Percentiles rank a stretch among this genome's conserved stretches.
These are phyloP conservation scores for Pseudonitzschia delicatissima DNA, from an alignment of 108 stramenopile genomes.

Conservation along the genomic window DNA sequence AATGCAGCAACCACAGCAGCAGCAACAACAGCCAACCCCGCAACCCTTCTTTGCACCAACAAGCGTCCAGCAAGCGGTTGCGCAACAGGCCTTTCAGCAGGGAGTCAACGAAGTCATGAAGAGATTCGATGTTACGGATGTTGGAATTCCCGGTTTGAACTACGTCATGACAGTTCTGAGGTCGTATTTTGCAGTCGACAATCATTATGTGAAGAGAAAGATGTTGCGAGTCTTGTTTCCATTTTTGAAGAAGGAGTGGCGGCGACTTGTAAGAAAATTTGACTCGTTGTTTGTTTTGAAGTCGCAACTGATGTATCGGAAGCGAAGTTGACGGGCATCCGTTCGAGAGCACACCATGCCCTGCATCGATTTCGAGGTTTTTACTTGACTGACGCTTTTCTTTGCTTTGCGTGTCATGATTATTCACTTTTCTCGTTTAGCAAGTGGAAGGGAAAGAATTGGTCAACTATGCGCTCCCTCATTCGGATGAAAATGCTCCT, in stretches of 20 bases:
- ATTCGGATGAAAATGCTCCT: slow-evolving; percentile 91
- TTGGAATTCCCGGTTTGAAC: slow-evolving; percentile 78
- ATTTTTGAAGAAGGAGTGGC: slow-evolving; percentile 80
- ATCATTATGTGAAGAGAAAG: slow-evolving; percentile 90
- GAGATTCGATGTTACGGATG: slow-evolving; percentile 45
- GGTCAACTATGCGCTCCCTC: slow-evolving; percentile 72
- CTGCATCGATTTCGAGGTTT: not conserved
- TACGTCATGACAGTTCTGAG: slow-evolving; percentile 65
- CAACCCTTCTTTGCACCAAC: slow-evolving; percentile 42
- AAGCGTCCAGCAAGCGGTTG: slow-evolving; percentile 52
- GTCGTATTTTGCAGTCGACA: slow-evolving; percentile 95
- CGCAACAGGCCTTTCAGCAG: slow-evolving; percentile 33
- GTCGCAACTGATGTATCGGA: no score
- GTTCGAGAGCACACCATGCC: no score
- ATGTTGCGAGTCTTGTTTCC: slow-evolving; percentile 87
- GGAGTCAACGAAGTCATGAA: slow-evolving; percentile 31
- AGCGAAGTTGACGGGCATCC: not conserved
- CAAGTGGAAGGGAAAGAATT: slow-evolving; percentile 28
- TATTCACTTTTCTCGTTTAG: not conserved
- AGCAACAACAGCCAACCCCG: slow-evolving; percentile 11
- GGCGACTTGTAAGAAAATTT: slow-evolving; percentile 59
- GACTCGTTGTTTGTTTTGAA: no score
- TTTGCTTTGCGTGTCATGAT: not conserved
- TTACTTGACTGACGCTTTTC: not conserved
- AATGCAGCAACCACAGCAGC: slow-evolving; percentile 28